A percentile compares a stretch with the other conserved stretches of the same genome.
Evolutionary conservation across 2,329 filamentous ascomycete genomes (phyloP).

Genomic region (Plectosphaerella plurivora): DNA sequence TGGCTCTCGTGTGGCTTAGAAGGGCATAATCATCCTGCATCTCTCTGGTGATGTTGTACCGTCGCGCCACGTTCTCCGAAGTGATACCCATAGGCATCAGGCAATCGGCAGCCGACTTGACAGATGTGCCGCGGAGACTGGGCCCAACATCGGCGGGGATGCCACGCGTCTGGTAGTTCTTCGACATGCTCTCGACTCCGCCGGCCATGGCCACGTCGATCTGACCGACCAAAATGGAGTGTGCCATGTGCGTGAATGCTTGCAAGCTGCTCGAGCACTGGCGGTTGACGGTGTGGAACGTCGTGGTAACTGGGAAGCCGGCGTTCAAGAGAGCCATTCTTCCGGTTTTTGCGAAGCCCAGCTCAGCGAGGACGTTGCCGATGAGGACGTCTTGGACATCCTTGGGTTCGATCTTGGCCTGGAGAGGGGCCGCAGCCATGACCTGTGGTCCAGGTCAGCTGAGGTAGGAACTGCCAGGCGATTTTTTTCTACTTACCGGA

Average conservation of each 20-base stretch:
- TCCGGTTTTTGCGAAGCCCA: slow-evolving; percentile 63
- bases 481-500: slow-evolving; percentile 28
- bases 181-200: slow-evolving; percentile 69
- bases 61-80: slow-evolving; percentile 60
- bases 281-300: slow-evolving; percentile 63
- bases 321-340: slow-evolving; percentile 63
- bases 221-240: slow-evolving; percentile 55
- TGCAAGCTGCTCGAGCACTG: slow-evolving; percentile 61
- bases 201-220: slow-evolving; percentile 59
- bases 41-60: slow-evolving; percentile 52
- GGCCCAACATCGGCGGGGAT: background rate
- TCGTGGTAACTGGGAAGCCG: slow-evolving; percentile 53
- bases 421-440: slow-evolving; percentile 46
- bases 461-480: no score
- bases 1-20: slow-evolving; percentile 49
- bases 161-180: slow-evolving; percentile 54
- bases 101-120: slow-evolving; percentile 58
- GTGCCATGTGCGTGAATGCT: slow-evolving; percentile 58
- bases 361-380: slow-evolving; percentile 61
- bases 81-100: slow-evolving; percentile 69
- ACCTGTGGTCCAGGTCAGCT: background rate
- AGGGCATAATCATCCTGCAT: slow-evolving; percentile 63
- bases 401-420: slow-evolving; percentile 12
- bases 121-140: slow-evolving; percentile 40
- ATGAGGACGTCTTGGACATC: slow-evolving; percentile 61